phyloP scores from a whole-genome alignment of 1,284 basidiomycete species.

The Porodaedalea pini region DNA sequence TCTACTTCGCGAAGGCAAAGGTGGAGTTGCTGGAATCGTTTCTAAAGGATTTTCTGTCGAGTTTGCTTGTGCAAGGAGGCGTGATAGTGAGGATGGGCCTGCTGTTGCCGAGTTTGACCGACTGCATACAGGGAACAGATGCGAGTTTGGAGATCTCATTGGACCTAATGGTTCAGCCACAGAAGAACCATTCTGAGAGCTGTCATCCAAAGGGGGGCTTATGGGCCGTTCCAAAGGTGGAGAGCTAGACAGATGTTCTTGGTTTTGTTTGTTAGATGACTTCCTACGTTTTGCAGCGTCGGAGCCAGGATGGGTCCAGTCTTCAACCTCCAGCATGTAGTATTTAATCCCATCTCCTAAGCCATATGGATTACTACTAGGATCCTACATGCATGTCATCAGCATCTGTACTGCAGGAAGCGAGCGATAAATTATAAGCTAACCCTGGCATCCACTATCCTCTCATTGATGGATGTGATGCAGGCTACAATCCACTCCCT shows the following conservation, averaged over 20 bases:
- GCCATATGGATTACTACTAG: slow-evolving; percentile 70
- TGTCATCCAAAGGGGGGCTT: slow-evolving; percentile 6
- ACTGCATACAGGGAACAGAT: slow-evolving; percentile 17
- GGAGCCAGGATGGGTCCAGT: slow-evolving; percentile 73
- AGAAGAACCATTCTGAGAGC: not conserved
- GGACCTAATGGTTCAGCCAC: slow-evolving; percentile 17
- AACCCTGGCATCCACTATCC: slow-evolving; percentile 77
- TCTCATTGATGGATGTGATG: slow-evolving; percentile 84
- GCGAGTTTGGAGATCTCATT: slow-evolving; percentile 17
- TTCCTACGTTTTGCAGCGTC: slow-evolving; percentile 53
- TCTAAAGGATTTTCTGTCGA: too few relatives aligned
- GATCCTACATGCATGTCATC: slow-evolving; percentile 45
- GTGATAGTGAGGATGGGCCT: slow-evolving; percentile 17
- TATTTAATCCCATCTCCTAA: slow-evolving; percentile 89
- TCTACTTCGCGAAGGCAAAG: slow-evolving; percentile 1
- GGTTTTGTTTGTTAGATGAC: slow-evolving; percentile 41
- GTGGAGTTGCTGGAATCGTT: slow-evolving; percentile 16
- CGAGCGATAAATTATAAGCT: slow-evolving; percentile 24
- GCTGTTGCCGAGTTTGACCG: slow-evolving; percentile 17
- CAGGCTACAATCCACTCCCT: slow-evolving; percentile 93
- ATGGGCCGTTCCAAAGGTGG: slow-evolving; percentile 16
- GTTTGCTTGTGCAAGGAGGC: slow-evolving; percentile 15
- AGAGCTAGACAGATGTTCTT: slow-evolving; percentile 18
- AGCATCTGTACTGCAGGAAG: slow-evolving; percentile 20
- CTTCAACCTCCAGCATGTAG: slow-evolving; percentile 92